Conservation (phyloP, 805 yeast genomes). For the Saccharomycopsis selenospora region DNA sequence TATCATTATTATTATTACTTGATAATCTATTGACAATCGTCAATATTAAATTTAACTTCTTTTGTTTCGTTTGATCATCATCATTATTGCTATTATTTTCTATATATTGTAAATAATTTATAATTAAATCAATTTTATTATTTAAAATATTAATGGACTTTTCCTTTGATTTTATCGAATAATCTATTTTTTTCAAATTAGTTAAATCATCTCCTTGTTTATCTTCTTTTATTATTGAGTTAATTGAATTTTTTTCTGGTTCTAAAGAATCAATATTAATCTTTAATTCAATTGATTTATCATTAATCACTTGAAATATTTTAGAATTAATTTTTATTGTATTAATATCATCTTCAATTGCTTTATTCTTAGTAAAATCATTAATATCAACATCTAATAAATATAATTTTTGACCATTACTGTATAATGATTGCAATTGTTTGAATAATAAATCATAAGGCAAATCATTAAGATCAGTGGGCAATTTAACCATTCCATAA, state of each 20-base stretch:
- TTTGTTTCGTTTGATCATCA: not conserved
- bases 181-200: not conserved
- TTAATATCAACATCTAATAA: not conserved
- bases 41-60: conserved; percentile 1
- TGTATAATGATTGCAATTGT: no score
- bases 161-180: not conserved
- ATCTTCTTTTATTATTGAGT: not conserved
- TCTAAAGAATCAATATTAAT: not conserved
- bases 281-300: not conserved
- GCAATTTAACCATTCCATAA: not conserved
- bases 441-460: no score
- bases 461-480: no score
- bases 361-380: not conserved
- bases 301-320: not conserved
- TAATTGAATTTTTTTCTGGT: conserved; percentile 3
- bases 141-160: not conserved
- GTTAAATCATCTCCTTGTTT: not conserved
- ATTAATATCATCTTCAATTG: no score
- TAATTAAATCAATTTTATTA: not conserved
- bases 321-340: not conserved
- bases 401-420: no score
- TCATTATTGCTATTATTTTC: not conserved
- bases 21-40: not conserved
- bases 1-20: not conserved
- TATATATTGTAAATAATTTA: not conserved